Conservation (phyloP, 352 stramenopile species). For the Phytophthora colocasiae region DNA sequence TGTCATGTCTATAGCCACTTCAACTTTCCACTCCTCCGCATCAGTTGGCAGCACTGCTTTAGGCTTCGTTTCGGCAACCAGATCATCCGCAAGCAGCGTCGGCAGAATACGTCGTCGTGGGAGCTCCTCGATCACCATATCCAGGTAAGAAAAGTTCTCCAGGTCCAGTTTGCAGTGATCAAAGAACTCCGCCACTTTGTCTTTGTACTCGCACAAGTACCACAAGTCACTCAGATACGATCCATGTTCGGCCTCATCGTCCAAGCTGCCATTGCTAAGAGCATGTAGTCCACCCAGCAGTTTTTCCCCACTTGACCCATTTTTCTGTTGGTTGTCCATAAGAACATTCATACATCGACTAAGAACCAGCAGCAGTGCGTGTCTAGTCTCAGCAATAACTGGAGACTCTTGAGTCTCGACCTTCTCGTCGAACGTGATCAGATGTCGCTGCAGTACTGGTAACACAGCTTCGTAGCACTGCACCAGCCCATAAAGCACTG, state of each 20-base stretch:
- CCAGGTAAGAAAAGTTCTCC: constrained; percentile 75
- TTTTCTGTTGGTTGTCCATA: constrained; percentile 41
- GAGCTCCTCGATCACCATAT: constrained; percentile 72
- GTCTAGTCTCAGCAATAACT: constrained; percentile 58
- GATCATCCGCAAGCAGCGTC: constrained; percentile 21
- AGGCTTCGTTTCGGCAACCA: constrained; percentile 25
- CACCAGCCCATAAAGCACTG: constrained; percentile 57
- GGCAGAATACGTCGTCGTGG: constrained; percentile 50
- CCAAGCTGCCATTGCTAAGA: constrained; percentile 61
- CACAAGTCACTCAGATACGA: constrained; percentile 81
- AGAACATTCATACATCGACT: constrained; percentile 37
- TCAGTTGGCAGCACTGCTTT: constrained; percentile 7
- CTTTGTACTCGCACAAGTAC: constrained; percentile 69
- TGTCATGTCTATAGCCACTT: constrained; percentile 17
- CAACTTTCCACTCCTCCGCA: constrained; percentile 22
- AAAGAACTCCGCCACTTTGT: constrained; percentile 63
- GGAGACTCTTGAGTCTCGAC: constrained; percentile 30
- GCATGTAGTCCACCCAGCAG: constrained; percentile 69
- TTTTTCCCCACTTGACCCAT: constrained; percentile 37
- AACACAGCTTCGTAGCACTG: constrained; percentile 70
- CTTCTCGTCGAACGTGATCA: constrained; percentile 54
- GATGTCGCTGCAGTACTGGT: constrained; percentile 50
- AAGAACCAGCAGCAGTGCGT: constrained; percentile 49
- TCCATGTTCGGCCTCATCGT: constrained; percentile 60
- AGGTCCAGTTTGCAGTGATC: constrained; percentile 56